Percentiles rank a stretch among this genome's conserved stretches.
Conservation (phyloP, 2,329 filamentous ascomycete genomes). For the Fusarium penzigii region DNA sequence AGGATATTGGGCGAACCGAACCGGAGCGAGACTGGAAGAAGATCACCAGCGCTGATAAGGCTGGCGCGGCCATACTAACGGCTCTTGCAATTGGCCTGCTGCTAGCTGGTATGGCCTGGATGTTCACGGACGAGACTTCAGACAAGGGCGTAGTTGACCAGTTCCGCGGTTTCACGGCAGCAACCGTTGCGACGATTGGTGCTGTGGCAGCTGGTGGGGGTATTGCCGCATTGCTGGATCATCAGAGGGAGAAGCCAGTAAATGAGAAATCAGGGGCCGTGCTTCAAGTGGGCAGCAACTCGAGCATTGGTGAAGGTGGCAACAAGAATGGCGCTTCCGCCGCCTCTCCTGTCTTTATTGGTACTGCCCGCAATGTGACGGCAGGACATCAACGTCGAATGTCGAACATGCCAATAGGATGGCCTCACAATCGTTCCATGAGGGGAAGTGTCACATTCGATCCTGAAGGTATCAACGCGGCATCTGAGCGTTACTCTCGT, state of each 20-base stretch:
- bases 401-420: conserved; percentile 41
- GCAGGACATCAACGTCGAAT: conserved; percentile 24
- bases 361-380: conserved; percentile 21
- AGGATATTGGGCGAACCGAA: conserved; percentile 44
- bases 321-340: conserved; percentile 16
- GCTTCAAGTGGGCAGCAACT: conserved; percentile 15
- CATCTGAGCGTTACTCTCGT: conserved; percentile 15
- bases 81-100: conserved; percentile 55
- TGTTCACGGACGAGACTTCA: conserved; percentile 50
- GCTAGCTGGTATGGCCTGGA: conserved; percentile 52
- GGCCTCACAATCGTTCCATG: conserved; percentile 36
- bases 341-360: conserved; percentile 16
- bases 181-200: conserved; percentile 17
- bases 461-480: conserved; percentile 17
- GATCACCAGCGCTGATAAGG: conserved; percentile 61
- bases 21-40: conserved; percentile 27
- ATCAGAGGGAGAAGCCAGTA: conserved; percentile 12
- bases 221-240: conserved; percentile 19
- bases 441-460: conserved; percentile 24
- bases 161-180: conserved; percentile 28
- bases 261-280: conserved; percentile 26
- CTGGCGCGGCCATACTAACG: conserved; percentile 68
- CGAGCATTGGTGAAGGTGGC: conserved; percentile 21
- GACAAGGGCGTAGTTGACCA: conserved; percentile 36
- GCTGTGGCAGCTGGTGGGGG: conserved; percentile 26